Conservation (phyloP, 345 rosid genomes). For the Eutrema yunnanense region DNA sequence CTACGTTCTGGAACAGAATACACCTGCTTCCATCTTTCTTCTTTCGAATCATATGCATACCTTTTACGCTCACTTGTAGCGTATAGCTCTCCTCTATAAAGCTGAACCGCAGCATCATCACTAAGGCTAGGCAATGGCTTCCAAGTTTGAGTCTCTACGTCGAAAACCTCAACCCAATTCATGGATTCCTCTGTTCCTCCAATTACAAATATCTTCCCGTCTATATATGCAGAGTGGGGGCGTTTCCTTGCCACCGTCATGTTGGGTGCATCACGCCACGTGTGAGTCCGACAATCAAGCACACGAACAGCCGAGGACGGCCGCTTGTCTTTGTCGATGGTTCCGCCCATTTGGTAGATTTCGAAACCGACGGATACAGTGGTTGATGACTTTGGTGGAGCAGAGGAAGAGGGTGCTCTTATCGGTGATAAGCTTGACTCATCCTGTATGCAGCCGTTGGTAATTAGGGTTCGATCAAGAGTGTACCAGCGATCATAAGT, state of each 20-base stretch:
- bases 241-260: no score
- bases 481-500: not conserved
- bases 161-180: not conserved
- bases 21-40: not conserved
- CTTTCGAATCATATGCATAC: not conserved
- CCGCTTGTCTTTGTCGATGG: not conserved
- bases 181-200: not conserved
- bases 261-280: constrained; percentile 46
- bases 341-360: constrained; percentile 58
- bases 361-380: constrained; percentile 37
- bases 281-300: constrained; percentile 55
- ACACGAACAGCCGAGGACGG: constrained; percentile 49
- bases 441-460: not conserved
- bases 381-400: not conserved
- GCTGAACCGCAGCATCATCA: not conserved
- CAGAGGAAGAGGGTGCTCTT: not conserved
- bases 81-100: no score
- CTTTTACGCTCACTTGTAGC: no score
- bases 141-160: not conserved
- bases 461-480: not conserved
- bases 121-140: not conserved
- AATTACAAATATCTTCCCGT: constrained; percentile 11
- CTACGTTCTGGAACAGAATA: no score
- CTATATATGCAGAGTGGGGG: not conserved
- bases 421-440: not conserved